Conservation (phyloP, 306 rosid genomes). For the Cucumis cinereus region DNA sequence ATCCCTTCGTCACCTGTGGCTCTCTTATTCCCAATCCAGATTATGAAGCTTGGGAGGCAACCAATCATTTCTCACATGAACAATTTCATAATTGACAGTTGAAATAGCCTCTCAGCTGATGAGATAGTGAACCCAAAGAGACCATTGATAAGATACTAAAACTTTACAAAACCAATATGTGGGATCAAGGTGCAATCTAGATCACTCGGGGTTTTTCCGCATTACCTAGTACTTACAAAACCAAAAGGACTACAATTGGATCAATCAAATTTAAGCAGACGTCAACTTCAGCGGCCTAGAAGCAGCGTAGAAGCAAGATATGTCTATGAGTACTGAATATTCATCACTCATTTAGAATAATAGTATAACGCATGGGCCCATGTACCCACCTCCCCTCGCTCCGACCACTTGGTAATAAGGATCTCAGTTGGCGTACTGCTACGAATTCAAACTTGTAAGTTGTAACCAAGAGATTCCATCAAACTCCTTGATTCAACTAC, state of each 20-base stretch:
- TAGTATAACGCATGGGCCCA: background rate
- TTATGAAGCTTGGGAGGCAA: background rate
- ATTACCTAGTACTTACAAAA: background rate
- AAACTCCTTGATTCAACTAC: background rate
- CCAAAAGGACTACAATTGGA: background rate
- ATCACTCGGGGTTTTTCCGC: background rate
- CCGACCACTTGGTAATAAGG: background rate
- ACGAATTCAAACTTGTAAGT: background rate
- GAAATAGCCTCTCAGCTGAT: background rate
- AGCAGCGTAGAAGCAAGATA: background rate
- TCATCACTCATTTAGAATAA: background rate
- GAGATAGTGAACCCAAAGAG: background rate
- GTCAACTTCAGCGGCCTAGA: background rate
- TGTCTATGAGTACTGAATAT: background rate
- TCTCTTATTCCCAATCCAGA: background rate
- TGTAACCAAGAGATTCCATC: background rate
- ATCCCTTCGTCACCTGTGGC: background rate
- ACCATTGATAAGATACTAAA: background rate
- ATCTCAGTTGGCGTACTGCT: background rate
- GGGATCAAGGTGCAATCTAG: background rate
- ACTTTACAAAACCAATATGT: background rate
- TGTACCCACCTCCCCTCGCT: background rate
- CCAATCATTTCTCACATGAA: background rate
- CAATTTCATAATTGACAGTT: background rate
- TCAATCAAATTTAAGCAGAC: background rate